Evolutionary conservation across 2,329 filamentous ascomycete species (phyloP).

Genomic region (Colletotrichum trifolii): DNA sequence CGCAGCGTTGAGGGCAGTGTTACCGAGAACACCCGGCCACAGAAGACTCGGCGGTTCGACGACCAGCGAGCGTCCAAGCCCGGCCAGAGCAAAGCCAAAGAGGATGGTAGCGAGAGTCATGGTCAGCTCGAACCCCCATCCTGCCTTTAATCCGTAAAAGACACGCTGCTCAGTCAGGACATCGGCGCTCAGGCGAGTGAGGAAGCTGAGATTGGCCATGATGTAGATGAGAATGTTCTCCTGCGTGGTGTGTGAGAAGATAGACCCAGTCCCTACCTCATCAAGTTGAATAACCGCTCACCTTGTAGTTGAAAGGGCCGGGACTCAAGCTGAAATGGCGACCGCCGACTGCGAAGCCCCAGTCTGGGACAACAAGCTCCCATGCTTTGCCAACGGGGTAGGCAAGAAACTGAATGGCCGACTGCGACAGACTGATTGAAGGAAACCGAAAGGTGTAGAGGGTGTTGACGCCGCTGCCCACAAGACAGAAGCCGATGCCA

Average conservation of each 20-base stretch:
- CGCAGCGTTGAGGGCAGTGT: slow-evolving; percentile 56
- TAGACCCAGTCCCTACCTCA: no score
- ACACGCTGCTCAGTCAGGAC: slow-evolving; percentile 49
- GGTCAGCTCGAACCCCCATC: slow-evolving; percentile 57
- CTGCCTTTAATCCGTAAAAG: slow-evolving; percentile 55
- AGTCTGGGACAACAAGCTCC: slow-evolving; percentile 47
- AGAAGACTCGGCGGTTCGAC: slow-evolving; percentile 59
- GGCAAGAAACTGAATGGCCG: slow-evolving; percentile 53
- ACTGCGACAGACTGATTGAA: slow-evolving; percentile 47
- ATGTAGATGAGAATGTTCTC: slow-evolving; percentile 56
- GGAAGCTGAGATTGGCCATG: slow-evolving; percentile 57
- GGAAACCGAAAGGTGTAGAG: slow-evolving; percentile 52
- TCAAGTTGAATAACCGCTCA: neutral
- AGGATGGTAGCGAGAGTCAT: slow-evolving; percentile 54
- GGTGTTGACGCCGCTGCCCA: slow-evolving; percentile 52
- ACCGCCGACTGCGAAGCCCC: slow-evolving; percentile 43
- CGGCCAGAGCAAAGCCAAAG: slow-evolving; percentile 61
- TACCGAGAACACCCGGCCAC: slow-evolving; percentile 64
- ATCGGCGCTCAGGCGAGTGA: slow-evolving; percentile 49
- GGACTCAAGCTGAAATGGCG: slow-evolving; percentile 50
- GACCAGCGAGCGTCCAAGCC: slow-evolving; percentile 55
- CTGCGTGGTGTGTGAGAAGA: neutral
- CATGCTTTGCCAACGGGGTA: slow-evolving; percentile 55
- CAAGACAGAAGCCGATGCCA: slow-evolving; percentile 49
- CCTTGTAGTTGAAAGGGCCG: slow-evolving; percentile 50